Evolutionary conservation across 2,329 filamentous ascomycete species (phyloP), one percentile per base, ranked within the genome.

Genomic region (Hypoxylon sp.): DNA sequence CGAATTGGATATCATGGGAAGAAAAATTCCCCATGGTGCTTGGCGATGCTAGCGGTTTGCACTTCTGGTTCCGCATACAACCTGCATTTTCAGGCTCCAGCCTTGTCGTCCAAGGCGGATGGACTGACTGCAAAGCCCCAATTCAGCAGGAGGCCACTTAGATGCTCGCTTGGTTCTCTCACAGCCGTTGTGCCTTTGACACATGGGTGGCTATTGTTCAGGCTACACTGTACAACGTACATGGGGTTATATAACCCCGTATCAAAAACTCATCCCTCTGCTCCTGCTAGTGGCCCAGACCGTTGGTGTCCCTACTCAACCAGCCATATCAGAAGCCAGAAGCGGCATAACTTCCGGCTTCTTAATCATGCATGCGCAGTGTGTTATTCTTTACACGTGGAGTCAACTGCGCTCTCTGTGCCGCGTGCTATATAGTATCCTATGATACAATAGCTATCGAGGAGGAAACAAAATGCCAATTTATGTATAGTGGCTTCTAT

Each of bases 1-100:
- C 55, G 52, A 61, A 65, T 60, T 61, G 55, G 56, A 55, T 62
- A 53, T 47, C 51, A 54, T 51, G 56, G 57, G 46, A 57, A 44
- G 60, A 60, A 49, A 45, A 50, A 50, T 48, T 36, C 25, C 51
- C 55, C 55, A 49, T 43, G 13, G 15, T 36, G 36, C 38, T 59
- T 55, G 54, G 57, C 51, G 40, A 51, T 59, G 43, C 42, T 45
- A 41, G 37, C 41, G 35, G 42, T 53, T 48, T 51, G 42, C 53
- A 46, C 50, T 52, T 49, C 34, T 55, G 40, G 17, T 42, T 51
- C 41, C 46, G 51, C 16, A 37, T 45, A 36, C 41, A 21, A 55
- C 44, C 50, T 44, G 43, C 45, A 51, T 45, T 31, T 38, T 44
- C 31, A 44, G 27, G 32, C 26, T 45, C 55, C 51, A 58, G 57